phyloP scores from a whole-genome alignment of 2,329 filamentous ascomycete species.

The Pseudogymnoascus sp. region DNA sequence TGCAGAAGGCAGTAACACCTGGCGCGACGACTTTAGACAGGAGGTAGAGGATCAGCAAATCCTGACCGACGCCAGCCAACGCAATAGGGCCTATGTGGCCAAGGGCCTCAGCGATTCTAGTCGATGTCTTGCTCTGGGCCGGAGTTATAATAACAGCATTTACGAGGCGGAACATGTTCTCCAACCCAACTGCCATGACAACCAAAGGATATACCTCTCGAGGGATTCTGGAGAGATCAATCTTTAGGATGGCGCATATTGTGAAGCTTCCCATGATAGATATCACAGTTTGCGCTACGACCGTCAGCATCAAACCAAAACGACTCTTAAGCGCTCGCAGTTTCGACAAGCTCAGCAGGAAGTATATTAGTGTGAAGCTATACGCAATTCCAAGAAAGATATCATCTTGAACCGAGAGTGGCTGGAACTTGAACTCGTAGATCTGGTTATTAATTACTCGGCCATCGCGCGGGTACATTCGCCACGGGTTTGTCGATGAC shows the following conservation, averaged over 20 bases:
- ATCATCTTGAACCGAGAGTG: slow-evolving; percentile 61
- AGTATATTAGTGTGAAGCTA: slow-evolving; percentile 54
- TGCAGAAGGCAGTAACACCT: slow-evolving; percentile 67
- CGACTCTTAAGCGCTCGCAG: slow-evolving; percentile 69
- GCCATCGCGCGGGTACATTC: slow-evolving; percentile 56
- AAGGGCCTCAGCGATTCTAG: slow-evolving; percentile 65
- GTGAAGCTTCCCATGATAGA: slow-evolving; percentile 75
- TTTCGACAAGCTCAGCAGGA: slow-evolving; percentile 59
- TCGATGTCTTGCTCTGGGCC: slow-evolving; percentile 58
- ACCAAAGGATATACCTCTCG: slow-evolving; percentile 68
- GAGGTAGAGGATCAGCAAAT: slow-evolving; percentile 57
- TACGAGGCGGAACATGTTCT: slow-evolving; percentile 72
- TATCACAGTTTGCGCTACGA: slow-evolving; percentile 61
- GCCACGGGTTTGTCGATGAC: slow-evolving; percentile 44
- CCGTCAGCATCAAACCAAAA: slow-evolving; percentile 63
- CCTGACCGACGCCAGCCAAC: slow-evolving; percentile 60
- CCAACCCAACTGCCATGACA: slow-evolving; percentile 68
- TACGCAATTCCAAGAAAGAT: slow-evolving; percentile 60
- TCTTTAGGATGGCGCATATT: slow-evolving; percentile 65
- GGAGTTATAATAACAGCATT: slow-evolving; percentile 69
- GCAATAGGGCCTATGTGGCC: slow-evolving; percentile 66
- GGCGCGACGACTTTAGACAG: slow-evolving; percentile 62
- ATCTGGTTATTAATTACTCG: slow-evolving; percentile 49
- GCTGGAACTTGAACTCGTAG: slow-evolving; percentile 73
- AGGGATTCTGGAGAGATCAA: slow-evolving; percentile 69